Conservation (phyloP, 1,284 basidiomycete genomes). For the Cryptococcus amylolentus region DNA sequence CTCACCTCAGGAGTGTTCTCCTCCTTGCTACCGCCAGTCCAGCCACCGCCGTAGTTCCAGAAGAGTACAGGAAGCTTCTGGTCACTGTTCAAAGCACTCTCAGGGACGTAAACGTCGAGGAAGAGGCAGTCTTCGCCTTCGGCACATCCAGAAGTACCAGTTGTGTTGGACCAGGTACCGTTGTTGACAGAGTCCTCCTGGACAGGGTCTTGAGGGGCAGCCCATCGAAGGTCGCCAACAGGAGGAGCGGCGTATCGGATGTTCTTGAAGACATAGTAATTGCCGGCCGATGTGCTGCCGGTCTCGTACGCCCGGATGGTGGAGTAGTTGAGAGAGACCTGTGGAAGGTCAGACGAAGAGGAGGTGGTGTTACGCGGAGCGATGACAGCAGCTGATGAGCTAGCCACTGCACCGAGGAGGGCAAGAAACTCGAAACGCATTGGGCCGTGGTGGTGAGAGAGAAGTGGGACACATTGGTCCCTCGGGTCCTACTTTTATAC, state of each 20-base stretch:
- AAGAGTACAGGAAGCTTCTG: constrained; percentile 32
- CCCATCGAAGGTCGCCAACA: constrained; percentile 12
- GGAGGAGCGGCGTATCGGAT: constrained; percentile 64
- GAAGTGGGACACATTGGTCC: too few species aligned
- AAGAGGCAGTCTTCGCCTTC: constrained; percentile 24
- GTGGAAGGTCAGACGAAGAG: neutral
- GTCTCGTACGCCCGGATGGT: constrained; percentile 4
- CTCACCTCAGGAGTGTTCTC: constrained; percentile 4
- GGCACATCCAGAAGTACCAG: too few species aligned
- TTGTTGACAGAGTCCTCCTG: constrained; percentile 2
- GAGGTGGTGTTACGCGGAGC: neutral
- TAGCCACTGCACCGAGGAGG: neutral
- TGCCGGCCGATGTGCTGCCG: neutral
- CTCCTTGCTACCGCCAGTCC: constrained; percentile 8
- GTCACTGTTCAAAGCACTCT: constrained; percentile 10
- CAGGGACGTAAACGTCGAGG: constrained; percentile 23
- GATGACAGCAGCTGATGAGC: neutral
- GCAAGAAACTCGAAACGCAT: neutral
- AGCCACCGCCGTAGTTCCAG: constrained; percentile 38
- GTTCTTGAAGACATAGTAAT: constrained; percentile 41
- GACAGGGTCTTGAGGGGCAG: constrained; percentile 5
- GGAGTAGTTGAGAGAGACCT: constrained; percentile 4
- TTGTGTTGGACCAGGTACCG: neutral
- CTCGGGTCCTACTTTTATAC: too few species aligned
- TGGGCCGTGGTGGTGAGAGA: too few species aligned